These are phyloP conservation scores for Ophiocordyceps camponoti-rufipedis DNA, from an alignment of 2,329 filamentous ascomycete genomes.

Conservation along the genomic window DNA sequence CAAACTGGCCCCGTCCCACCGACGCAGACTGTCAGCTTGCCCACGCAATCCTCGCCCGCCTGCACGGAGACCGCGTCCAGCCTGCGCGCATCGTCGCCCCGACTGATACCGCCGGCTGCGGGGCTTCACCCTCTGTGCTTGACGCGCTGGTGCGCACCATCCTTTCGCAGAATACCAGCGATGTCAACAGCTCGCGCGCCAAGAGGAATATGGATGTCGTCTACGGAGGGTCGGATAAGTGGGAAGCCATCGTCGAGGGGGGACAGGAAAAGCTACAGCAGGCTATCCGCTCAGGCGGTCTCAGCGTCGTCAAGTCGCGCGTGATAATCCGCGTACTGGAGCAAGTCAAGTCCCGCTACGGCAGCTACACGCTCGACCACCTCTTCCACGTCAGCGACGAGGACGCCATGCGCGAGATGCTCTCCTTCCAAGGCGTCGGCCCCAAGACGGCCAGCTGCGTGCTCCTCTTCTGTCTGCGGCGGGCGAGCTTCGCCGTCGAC, in stretches of 20 bases:
- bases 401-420: constrained; percentile 30
- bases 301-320: constrained; percentile 54
- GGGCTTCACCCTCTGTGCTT: constrained; percentile 29
- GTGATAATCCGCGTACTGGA: constrained; percentile 51
- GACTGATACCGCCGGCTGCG: constrained; percentile 43
- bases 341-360: constrained; percentile 34
- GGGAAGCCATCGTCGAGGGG: constrained; percentile 21
- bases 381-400: constrained; percentile 22
- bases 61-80: constrained; percentile 45
- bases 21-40: constrained; percentile 49
- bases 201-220: constrained; percentile 25
- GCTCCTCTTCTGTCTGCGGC: constrained; percentile 28
- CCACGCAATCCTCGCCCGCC: constrained; percentile 40
- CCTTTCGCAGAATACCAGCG: constrained; percentile 34
- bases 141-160: constrained; percentile 33
- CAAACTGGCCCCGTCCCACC: constrained; percentile 47
- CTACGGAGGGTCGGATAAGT: constrained; percentile 24
- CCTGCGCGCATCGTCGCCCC: constrained; percentile 46
- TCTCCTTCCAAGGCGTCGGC: constrained; percentile 30
- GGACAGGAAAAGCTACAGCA: constrained; percentile 24
- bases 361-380: constrained; percentile 28
- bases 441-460: constrained; percentile 37
- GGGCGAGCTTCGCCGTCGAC: constrained; percentile 32
- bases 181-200: constrained; percentile 40
- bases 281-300: constrained; percentile 53